A percentile compares a stretch with the other conserved stretches of the same genome.
These are phyloP conservation scores for Kwoniella dejecticola DNA, from an alignment of 768 basidiomycete genomes.

Conservation along the genomic window DNA sequence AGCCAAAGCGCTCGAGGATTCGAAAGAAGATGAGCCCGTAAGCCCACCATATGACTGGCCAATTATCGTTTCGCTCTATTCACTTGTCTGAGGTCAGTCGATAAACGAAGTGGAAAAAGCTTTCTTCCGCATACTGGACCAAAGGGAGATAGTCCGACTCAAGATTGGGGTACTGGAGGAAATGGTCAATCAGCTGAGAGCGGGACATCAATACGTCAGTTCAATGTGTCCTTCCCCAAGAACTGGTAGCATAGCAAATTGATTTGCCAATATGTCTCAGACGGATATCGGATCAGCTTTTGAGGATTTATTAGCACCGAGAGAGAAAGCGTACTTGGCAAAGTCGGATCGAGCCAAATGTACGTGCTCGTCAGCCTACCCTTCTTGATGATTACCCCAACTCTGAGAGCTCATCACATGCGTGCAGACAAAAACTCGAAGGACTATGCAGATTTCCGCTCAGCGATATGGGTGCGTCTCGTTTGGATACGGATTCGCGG, in stretches of 20 bases:
- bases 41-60: no score
- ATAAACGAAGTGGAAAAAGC: constrained; percentile 26
- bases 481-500: no score
- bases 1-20: constrained; percentile 34
- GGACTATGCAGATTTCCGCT: constrained; percentile 32
- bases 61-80: no score
- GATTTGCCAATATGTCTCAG: constrained; percentile 5
- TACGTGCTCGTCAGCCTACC: constrained; percentile 15
- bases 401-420: no score
- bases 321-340: constrained; percentile 27
- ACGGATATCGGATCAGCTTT: constrained; percentile 19
- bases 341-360: constrained; percentile 38
- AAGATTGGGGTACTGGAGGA: constrained; percentile 24
- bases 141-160: constrained; percentile 22
- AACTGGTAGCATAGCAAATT: neutral
- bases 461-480: constrained; percentile 36
- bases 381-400: neutral
- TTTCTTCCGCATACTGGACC: constrained; percentile 26
- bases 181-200: constrained; percentile 15
- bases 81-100: no score
- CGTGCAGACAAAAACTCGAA: constrained; percentile 30
- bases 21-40: constrained; percentile 26
- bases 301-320: constrained; percentile 13
- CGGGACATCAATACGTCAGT: constrained; percentile 18
- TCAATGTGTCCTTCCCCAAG: neutral